Evolutionary conservation across 2,329 filamentous ascomycete species (phyloP).

Genomic region (Seiridium cupressi): DNA sequence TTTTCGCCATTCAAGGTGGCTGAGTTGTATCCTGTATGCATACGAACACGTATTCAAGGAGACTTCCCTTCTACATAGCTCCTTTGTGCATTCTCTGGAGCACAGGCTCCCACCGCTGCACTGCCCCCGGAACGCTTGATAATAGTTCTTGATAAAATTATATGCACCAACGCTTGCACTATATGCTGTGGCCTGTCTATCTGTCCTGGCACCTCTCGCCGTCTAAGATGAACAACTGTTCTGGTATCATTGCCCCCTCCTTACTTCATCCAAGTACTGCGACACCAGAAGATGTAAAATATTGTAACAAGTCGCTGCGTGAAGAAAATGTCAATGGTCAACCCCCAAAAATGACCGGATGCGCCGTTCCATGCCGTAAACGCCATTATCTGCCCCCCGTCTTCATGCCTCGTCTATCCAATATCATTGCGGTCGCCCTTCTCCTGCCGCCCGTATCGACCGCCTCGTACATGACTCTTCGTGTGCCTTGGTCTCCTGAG

Average conservation of each 20-base stretch:
- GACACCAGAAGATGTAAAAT: neutral
- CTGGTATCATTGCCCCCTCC: neutral
- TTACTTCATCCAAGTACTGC: conserved; percentile 1
- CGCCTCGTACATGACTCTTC: neutral
- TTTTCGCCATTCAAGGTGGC: no score
- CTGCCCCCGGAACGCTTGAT: no score
- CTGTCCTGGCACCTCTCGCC: neutral
- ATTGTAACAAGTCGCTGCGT: neutral
- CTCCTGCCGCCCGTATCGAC: neutral
- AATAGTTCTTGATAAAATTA: no score
- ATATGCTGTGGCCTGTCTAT: neutral
- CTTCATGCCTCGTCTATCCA: neutral
- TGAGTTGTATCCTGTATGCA: no score
- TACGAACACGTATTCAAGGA: no score
- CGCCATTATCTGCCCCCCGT: neutral
- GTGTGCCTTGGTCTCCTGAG: no score
- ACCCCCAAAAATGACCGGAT: neutral
- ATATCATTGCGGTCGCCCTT: neutral
- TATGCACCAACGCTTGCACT: neutral
- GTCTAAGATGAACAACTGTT: neutral
- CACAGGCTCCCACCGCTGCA: no score
- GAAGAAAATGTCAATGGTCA: neutral
- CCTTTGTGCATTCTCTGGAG: no score
- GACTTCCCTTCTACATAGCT: no score
- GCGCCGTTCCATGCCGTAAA: neutral